These are phyloP conservation scores for Cyberlindnera meyerae DNA, from an alignment of 805 yeast species.

Conservation along the genomic window DNA sequence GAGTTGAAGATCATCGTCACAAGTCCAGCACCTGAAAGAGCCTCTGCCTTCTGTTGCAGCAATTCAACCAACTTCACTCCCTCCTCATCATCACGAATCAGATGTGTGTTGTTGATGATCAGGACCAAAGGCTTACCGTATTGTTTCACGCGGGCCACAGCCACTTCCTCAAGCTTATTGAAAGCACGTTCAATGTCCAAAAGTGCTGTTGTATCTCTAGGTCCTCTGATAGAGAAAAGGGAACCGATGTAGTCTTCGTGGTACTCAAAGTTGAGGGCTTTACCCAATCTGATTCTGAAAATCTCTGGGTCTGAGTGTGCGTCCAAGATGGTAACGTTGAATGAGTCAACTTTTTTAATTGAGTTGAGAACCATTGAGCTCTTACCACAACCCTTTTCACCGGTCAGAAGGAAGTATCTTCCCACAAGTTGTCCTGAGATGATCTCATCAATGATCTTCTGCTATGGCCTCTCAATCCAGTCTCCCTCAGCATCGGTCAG, in stretches of 20 bases:
- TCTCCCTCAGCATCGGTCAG: constrained; percentile 36
- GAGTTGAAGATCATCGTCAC: constrained; percentile 61
- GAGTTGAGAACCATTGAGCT: constrained; percentile 71
- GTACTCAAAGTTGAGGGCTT: constrained; percentile 66
- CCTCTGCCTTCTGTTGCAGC: constrained; percentile 79
- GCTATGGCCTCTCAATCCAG: constrained; percentile 74
- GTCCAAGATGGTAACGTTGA: constrained; percentile 65
- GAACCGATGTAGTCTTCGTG: constrained; percentile 83
- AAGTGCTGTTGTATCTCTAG: constrained; percentile 78
- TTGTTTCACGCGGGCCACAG: constrained; percentile 41
- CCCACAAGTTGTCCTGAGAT: constrained; percentile 62
- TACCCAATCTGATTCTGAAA: constrained; percentile 69
- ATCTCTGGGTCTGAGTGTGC: constrained; percentile 86
- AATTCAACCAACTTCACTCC: constrained; percentile 67
- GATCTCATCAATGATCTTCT: constrained; percentile 56
- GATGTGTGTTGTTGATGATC: constrained; percentile 69
- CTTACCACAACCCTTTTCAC: constrained; percentile 87
- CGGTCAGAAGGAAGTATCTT: constrained; percentile 65
- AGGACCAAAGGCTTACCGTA: constrained; percentile 55
- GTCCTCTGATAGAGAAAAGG: constrained; percentile 74
- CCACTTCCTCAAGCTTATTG: constrained; percentile 68
- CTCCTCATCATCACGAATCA: constrained; percentile 70
- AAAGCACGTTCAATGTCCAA: constrained; percentile 82
- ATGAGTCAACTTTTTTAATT: constrained; percentile 57
- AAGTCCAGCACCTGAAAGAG: constrained; percentile 56